Percentiles rank a stretch among this genome's conserved stretches.
These are phyloP conservation scores for Epichloe baconii DNA, from an alignment of 2,329 filamentous ascomycete genomes.

Conservation along the genomic window DNA sequence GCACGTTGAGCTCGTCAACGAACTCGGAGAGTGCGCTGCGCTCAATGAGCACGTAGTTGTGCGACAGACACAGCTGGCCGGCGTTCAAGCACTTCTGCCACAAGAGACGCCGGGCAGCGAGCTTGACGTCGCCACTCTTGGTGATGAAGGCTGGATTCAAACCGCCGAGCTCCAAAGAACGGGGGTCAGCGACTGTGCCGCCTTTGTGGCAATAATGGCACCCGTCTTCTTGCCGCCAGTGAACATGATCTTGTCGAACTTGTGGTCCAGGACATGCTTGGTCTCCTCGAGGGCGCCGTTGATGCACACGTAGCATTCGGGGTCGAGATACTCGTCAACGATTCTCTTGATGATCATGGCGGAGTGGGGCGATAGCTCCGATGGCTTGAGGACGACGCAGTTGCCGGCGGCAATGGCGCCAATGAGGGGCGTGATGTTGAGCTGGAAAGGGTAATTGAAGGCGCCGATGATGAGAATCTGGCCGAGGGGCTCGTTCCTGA, in stretches of 20 bases:
- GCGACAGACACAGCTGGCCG: conserved; percentile 83
- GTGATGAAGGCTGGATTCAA: conserved; percentile 87
- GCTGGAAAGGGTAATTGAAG: conserved; percentile 86
- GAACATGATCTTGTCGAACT: conserved; percentile 98
- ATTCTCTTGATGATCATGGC: conserved; percentile 73
- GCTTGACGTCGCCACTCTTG: conserved; percentile 61
- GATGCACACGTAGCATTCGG: conserved; percentile 59
- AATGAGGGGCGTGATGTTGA: conserved; percentile 65
- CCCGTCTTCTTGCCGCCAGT: conserved; percentile 71
- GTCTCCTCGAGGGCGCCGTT: conserved; percentile 76
- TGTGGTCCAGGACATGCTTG: conserved; percentile 68
- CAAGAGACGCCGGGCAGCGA: conserved; percentile 72
- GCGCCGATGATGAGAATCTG: conserved; percentile 75
- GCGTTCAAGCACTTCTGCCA: conserved; percentile 84
- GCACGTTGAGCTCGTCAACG: conserved; percentile 58
- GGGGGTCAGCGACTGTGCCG: conserved; percentile 77
- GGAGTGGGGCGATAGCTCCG: conserved; percentile 63
- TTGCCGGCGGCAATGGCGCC: conserved; percentile 90
- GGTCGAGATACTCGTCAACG: conserved; percentile 62
- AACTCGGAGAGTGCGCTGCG: conserved; percentile 58
- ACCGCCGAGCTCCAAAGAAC: conserved; percentile 85
- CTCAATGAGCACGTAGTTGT: conserved; percentile 86
- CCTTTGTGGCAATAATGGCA: conserved; percentile 80
- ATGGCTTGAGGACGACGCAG: conserved; percentile 81
- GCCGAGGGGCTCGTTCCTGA: conserved; percentile 81